These are phyloP conservation scores for Mycosphaerella arachidis DNA, from an alignment of 2,329 filamentous ascomycete genomes.

Conservation along the genomic window DNA sequence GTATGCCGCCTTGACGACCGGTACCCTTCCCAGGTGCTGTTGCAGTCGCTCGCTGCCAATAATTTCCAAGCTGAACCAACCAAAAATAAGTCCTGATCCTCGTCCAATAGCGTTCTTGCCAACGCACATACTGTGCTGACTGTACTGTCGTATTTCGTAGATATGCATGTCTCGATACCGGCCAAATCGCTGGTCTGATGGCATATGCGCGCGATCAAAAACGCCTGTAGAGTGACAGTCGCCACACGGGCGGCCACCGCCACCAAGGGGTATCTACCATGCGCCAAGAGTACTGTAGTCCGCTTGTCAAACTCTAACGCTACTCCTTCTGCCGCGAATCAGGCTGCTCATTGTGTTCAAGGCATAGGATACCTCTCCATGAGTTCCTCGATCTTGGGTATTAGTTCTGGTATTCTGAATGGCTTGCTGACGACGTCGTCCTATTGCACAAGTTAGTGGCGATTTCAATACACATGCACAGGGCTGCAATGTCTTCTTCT, in stretches of 20 bases:
- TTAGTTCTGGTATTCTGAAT: constrained; percentile 47
- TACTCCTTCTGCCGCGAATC: background rate
- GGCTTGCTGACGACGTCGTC: constrained; percentile 50
- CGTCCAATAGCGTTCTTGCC: constrained; percentile 1
- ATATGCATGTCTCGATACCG: background rate
- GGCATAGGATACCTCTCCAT: constrained; percentile 32
- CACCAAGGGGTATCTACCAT: background rate
- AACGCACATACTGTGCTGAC: constrained; percentile 4
- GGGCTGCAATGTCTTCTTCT: background rate
- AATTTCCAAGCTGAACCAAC: background rate
- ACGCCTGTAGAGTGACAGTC: background rate
- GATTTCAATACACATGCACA: background rate
- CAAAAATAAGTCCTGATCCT: background rate
- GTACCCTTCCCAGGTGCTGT: background rate
- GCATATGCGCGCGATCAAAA: background rate
- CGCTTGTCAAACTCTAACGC: background rate
- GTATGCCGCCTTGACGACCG: background rate
- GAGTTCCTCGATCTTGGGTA: constrained; percentile 50
- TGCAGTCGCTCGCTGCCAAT: background rate
- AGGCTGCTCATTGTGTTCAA: background rate
- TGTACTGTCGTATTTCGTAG: constrained; percentile 5
- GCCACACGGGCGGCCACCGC: no score
- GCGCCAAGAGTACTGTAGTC: background rate
- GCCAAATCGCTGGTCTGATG: background rate
- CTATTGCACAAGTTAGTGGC: constrained; percentile 27